phyloP scores from a whole-genome alignment of 495 filamentous ascomycete genomes.

The Podospora appendiculata region DNA sequence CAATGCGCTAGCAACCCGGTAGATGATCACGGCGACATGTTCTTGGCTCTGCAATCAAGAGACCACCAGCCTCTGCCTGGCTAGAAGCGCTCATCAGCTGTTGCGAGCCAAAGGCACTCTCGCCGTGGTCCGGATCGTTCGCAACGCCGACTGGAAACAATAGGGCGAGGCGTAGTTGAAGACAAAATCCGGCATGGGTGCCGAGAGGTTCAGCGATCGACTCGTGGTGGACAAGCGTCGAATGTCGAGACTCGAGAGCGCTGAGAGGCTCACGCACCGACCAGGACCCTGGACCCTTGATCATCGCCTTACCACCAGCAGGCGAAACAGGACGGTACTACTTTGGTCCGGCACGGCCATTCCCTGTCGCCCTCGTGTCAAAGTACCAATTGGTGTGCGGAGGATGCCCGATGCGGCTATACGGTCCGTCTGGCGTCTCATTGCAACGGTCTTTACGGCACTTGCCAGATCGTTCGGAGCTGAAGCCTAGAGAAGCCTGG shows the following conservation, averaged over 20 bases:
- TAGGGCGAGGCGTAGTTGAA: not conserved
- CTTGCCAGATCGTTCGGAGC: constrained; percentile 19
- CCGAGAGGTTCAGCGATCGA: not conserved
- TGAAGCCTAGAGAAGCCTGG: constrained; percentile 4
- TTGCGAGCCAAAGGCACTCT: constrained; percentile 4
- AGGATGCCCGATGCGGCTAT: constrained; percentile 14
- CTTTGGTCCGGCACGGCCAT: constrained; percentile 10
- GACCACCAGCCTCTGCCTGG: not conserved
- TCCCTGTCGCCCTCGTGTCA: constrained; percentile 4
- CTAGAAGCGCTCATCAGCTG: not conserved
- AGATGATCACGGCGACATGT: constrained; percentile 5
- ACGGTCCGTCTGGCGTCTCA: constrained; percentile 14
- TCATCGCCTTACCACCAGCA: not conserved
- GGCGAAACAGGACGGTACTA: constrained; percentile 9
- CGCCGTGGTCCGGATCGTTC: constrained; percentile 5
- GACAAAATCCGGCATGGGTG: not conserved
- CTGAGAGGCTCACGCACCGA: not conserved
- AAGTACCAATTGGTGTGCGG: constrained; percentile 2
- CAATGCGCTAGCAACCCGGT: constrained; percentile 10
- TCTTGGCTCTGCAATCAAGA: not conserved
- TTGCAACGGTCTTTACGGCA: constrained; percentile 16
- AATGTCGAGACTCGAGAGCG: not conserved
- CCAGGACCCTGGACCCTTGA: constrained; percentile 1
- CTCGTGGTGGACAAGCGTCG: constrained; percentile 9
- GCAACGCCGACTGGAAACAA: not conserved